These are phyloP conservation scores for Populus tremula DNA, from an alignment of 345 rosid species.

Conservation along the genomic window DNA sequence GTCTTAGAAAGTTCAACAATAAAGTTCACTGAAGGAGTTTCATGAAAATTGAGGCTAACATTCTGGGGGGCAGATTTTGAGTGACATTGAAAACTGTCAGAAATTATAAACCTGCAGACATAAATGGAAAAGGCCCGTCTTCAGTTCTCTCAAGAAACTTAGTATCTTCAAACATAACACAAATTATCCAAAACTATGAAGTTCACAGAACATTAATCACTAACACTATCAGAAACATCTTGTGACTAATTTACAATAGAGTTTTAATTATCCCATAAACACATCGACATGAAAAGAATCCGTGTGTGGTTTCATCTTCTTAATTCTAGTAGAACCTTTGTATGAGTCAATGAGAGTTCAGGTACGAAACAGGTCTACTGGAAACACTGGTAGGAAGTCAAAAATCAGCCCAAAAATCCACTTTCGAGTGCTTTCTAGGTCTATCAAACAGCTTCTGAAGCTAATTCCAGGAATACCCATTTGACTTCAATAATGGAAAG, in stretches of 20 bases:
- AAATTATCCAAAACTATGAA: background rate
- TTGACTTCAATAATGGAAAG: constrained; percentile 6
- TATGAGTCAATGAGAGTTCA: background rate
- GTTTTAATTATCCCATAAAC: background rate
- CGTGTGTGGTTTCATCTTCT: background rate
- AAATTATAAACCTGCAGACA: background rate
- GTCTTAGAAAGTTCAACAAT: constrained; percentile 8
- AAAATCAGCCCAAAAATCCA: constrained; percentile 3
- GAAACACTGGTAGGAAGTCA: background rate
- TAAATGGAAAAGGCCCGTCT: background rate
- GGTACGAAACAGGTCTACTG: background rate
- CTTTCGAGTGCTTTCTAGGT: background rate
- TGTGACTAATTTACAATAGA: background rate
- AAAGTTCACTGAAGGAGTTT: constrained; percentile 5
- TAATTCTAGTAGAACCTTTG: background rate
- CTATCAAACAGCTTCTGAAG: background rate
- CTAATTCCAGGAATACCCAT: constrained; percentile 16
- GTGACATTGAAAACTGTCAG: constrained; percentile 20
- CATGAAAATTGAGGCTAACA: constrained; percentile 9
- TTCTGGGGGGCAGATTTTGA: constrained; percentile 10
- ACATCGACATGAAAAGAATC: background rate
- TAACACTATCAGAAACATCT: background rate
- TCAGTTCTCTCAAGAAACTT: constrained; percentile 4
- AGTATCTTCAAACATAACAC: background rate
- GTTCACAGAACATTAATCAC: background rate